Percentiles rank a stretch among this genome's conserved stretches.
Evolutionary conservation across 208 protist genomes (phyloP).

Genomic region (Phytomonas sp.): DNA sequence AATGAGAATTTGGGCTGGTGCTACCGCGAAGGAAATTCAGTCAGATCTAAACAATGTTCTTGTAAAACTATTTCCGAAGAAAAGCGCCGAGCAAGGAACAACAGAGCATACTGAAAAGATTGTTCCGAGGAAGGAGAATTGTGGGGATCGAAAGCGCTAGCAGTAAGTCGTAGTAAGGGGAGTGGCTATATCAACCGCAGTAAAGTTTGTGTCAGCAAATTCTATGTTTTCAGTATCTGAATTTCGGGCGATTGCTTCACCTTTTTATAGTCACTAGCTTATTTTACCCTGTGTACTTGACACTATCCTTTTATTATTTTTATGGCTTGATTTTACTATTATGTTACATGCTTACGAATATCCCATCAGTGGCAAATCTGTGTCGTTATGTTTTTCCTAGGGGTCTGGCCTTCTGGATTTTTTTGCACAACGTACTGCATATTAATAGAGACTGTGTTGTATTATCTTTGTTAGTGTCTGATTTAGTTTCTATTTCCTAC

Average conservation of each 20-base stretch:
- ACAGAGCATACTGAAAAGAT: not conserved
- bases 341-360: not conserved
- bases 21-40: conserved; percentile 37
- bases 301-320: not conserved
- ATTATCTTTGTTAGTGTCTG: not conserved
- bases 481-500: not conserved
- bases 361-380: not conserved
- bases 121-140: not conserved
- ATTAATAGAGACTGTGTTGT: not conserved
- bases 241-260: not conserved
- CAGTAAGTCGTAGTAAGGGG: not conserved
- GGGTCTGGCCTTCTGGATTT: not conserved
- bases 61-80: not conserved
- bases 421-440: not conserved
- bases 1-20: conserved; percentile 41
- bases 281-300: not conserved
- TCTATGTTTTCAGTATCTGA: not conserved
- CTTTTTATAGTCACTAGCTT: not conserved
- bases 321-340: not conserved
- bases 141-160: not conserved
- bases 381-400: not conserved
- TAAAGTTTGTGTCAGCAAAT: not conserved
- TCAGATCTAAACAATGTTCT: conserved; percentile 25
- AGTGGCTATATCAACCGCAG: not conserved
- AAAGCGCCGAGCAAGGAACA: not conserved